Percentiles rank a stretch among this genome's conserved stretches.
Evolutionary conservation across 805 yeast genomes (phyloP).

Genomic region (Yarrowia osloensis): DNA sequence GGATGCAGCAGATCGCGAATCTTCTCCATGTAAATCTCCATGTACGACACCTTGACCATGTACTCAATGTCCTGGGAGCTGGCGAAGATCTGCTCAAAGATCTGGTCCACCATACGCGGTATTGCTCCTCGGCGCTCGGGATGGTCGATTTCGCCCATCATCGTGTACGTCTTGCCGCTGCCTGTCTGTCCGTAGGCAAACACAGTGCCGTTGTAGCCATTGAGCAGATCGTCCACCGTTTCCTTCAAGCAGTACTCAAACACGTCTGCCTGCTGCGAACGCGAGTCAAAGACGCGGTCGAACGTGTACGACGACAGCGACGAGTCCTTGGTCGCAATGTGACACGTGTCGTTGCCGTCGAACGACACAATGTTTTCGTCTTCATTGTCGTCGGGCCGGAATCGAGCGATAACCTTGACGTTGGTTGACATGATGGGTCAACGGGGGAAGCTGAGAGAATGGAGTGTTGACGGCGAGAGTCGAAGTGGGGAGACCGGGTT

Average conservation of each 20-base stretch:
- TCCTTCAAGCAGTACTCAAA: constrained; percentile 60
- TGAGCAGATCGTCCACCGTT: constrained; percentile 67
- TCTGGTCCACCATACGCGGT: constrained; percentile 67
- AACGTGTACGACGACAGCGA: constrained; percentile 47
- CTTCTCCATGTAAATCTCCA: constrained; percentile 82
- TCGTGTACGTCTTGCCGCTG: constrained; percentile 73
- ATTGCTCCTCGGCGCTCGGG: constrained; percentile 57
- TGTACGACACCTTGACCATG: constrained; percentile 66
- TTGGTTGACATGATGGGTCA: constrained; percentile 36
- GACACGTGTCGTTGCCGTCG: constrained; percentile 10
- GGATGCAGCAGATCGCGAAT: constrained; percentile 62
- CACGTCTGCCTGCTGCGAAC: constrained; percentile 56
- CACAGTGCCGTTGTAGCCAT: constrained; percentile 77
- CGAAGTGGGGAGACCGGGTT: not conserved
- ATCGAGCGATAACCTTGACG: constrained; percentile 71
- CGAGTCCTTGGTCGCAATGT: not conserved
- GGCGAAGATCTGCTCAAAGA: constrained; percentile 58
- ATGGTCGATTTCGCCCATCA: constrained; percentile 60
- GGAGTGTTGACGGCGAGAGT: not conserved
- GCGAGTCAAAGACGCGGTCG: constrained; percentile 62
- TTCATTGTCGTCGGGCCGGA: constrained; percentile 57
- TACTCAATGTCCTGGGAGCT: constrained; percentile 58
- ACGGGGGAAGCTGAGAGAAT: too few species aligned
- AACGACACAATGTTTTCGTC: constrained; percentile 33
- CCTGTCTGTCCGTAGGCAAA: constrained; percentile 81